Evolutionary conservation across 177 flowering plant species (phyloP), one percentile per base, ranked within the genome.

Genomic region (Vitis hybrid): DNA sequence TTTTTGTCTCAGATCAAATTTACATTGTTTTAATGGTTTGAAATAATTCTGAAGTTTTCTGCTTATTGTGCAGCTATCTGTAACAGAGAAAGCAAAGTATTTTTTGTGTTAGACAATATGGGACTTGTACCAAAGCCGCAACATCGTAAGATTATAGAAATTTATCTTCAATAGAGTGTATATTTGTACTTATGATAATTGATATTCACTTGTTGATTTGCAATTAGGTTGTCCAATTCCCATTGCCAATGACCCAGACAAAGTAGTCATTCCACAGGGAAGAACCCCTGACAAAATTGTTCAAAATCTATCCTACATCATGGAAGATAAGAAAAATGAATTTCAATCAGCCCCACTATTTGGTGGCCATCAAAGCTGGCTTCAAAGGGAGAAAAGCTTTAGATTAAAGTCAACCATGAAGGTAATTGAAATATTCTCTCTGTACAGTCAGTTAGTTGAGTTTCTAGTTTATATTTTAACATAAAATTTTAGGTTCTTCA

Each of bases 351-450:
- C 78, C 54, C 91, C 97, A 48, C 72, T 92, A 48, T 96, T 96
- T 83, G 99, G 98, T 63, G 99, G 98, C 52, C 86, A 88, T 80
- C 81, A 81, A 73, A 91, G 81, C 75, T 96, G 99, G 99, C 61
- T 54, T 14, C 86, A 92, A 60, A 84, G 99, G 75, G 92, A 87
- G 57, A 80, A 91, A 50, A 92, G 97, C 70, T 96, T 91, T 68
- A 90, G 84, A 69, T 53, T 92, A 27, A 90, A 85, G 50, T 71
- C 91, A 49, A 78, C 77, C 46, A 92, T 93, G 97, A 91, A 93
- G 98, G 99, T 91, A 75, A 73, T 30, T 18, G 15, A 32, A 20
- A 56, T 21, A 18, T 7, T 64, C 41, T 20, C 11, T 59, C 30
- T 11, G 11, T 10, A 6, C 15, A 57, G 46, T 52, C 1, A 52